phyloP scores from a whole-genome alignment of 2,329 filamentous ascomycete species.

The Ceratocystiopsis minuta region DNA sequence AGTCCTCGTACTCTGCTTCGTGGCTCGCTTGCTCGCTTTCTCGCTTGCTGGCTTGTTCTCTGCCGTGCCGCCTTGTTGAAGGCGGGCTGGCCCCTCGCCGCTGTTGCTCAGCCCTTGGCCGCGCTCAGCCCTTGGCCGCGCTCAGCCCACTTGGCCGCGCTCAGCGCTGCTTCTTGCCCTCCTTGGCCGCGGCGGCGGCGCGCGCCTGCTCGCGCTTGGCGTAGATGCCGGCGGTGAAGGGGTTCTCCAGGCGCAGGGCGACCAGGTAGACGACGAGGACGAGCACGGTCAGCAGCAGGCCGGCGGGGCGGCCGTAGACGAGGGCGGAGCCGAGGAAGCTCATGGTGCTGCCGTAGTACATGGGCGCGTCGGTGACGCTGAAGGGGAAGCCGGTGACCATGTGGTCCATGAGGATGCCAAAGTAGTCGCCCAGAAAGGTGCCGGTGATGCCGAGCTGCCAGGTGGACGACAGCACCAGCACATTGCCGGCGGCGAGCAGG shows the following conservation, averaged over 20 bases:
- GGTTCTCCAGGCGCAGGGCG: slow-evolving; percentile 76
- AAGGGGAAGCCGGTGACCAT: slow-evolving; percentile 94
- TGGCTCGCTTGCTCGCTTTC: too few relatives aligned
- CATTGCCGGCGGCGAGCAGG: slow-evolving; percentile 59
- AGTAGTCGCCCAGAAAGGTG: slow-evolving; percentile 96
- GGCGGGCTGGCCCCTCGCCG: too few relatives aligned
- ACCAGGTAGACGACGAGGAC: slow-evolving; percentile 65
- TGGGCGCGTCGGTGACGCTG: slow-evolving; percentile 75
- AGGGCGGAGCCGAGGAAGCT: slow-evolving; percentile 81
- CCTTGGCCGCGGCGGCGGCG: slow-evolving; percentile 17
- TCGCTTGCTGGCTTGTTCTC: too few relatives aligned
- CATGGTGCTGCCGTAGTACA: slow-evolving; percentile 91
- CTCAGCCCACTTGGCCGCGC: too few relatives aligned
- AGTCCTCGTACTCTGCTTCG: too few relatives aligned
- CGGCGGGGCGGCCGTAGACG: slow-evolving; percentile 73
- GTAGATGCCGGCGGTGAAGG: slow-evolving; percentile 87
- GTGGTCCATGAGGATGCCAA: slow-evolving; percentile 90
- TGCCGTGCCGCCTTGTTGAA: too few relatives aligned
- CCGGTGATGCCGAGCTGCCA: slow-evolving; percentile 86
- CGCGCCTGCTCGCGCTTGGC: slow-evolving; percentile 56
- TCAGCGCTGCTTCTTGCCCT: slow-evolving; percentile 35
- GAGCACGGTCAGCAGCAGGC: slow-evolving; percentile 54
- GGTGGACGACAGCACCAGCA: slow-evolving; percentile 75
- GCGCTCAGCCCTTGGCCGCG: too few relatives aligned
- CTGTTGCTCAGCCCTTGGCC: too few relatives aligned